Evolutionary conservation across 805 yeast species (phyloP), one percentile per base, ranked within the genome.

Genomic region (Yarrowia deformans): DNA sequence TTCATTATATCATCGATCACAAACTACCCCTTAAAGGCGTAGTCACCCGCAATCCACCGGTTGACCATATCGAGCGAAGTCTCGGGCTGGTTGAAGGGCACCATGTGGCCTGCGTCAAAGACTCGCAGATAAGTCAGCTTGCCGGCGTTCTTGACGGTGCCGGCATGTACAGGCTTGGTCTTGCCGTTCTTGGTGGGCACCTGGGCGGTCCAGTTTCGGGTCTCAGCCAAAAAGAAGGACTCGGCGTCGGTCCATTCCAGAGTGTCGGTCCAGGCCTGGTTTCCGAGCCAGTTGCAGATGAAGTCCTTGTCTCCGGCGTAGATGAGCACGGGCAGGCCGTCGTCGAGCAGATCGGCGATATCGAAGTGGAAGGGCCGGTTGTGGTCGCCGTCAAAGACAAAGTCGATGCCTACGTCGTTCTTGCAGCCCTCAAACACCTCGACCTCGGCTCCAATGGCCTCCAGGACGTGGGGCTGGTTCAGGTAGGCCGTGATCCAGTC

Each of bases 301-400:
- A 88, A 93, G 80, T 93, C 98, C 81, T 92, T 91, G 81, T 93
- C 97, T 77, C 98, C 98, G 16, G 97, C 97, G 75, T 93, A 94
- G 72, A 94, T 84, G 77, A 94, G 84, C 32, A 93, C 93, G 3
- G 97, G 97, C 66, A 93, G 75, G 12, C 84, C 89, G 29, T 84
- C 77, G 72, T 92, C 93, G 73, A 94, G 84, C 71, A 93, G 80
- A 55, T 87, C 87, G 34, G 88, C 82, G 50, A 94, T 91, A 67
- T 85, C 87, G 37, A 74, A 75, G 77, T 91, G 95, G 84, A 88
- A 92, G 34, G 97, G 97, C 79, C 89, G 88, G 88, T 90, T 87
- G 89, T 94, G 90, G 81, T 94, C 99, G 72, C 97, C 97, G 29
- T 91, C 87, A 73, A 91, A 85, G 72, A 90, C 75, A 79, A 94